Evolutionary conservation across 805 yeast species (phyloP).

Genomic region (Barnettozyma populi): DNA sequence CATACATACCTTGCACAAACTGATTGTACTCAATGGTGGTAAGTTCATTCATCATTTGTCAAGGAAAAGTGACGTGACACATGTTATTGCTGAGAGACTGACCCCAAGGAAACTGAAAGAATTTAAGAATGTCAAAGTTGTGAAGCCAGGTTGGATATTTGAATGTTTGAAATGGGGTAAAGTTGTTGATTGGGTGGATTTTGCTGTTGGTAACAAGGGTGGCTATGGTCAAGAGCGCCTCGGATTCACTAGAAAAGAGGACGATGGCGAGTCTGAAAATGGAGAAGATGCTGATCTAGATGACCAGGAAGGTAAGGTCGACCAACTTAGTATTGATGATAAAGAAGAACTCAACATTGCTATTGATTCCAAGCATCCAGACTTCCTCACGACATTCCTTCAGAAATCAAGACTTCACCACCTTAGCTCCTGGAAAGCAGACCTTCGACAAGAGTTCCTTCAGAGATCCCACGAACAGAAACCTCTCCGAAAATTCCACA

Average conservation of each 20-base stretch:
- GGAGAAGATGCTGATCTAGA: conserved; percentile 3
- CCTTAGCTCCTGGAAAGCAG: conserved; percentile 80
- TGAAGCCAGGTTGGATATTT: conserved; percentile 75
- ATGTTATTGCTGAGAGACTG: conserved; percentile 71
- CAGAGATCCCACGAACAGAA: conserved; percentile 18
- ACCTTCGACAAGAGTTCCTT: conserved; percentile 57
- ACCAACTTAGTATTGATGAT: background rate
- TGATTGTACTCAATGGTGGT: conserved; percentile 80
- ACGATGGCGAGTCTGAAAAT: conserved; percentile 8
- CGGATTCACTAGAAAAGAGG: conserved; percentile 2
- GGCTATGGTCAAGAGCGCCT: conserved; percentile 48
- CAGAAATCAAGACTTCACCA: conserved; percentile 83
- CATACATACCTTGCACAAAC: conserved; percentile 60
- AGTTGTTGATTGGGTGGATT: conserved; percentile 68
- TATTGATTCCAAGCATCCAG: conserved; percentile 69
- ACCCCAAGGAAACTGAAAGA: conserved; percentile 72
- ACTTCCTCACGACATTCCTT: conserved; percentile 67
- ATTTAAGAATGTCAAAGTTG: conserved; percentile 67
- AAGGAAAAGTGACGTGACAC: conserved; percentile 73
- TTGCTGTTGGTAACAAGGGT: conserved; percentile 39
- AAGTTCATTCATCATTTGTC: conserved; percentile 60
- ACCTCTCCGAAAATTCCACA: background rate
- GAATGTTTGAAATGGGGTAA: conserved; percentile 49
- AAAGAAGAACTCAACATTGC: conserved; percentile 2
- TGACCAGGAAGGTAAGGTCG: conserved; percentile 8